Evolutionary conservation across 2,329 filamentous ascomycete species (phyloP).

Genomic region (Mycogone perniciosa): DNA sequence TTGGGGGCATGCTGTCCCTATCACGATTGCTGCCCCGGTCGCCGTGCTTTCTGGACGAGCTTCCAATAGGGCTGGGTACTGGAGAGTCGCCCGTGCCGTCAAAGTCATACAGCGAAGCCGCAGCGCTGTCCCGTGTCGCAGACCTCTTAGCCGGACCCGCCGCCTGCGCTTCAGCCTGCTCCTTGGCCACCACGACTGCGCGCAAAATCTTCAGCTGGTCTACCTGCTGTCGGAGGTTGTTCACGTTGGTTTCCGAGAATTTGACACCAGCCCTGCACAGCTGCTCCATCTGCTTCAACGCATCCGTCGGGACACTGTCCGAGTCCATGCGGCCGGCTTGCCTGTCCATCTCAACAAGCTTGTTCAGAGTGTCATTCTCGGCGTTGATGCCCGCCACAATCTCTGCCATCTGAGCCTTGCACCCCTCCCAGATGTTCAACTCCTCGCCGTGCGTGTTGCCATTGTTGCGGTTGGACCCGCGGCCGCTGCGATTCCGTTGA

Average conservation of each 20-base stretch:
- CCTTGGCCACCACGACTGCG: slow-evolving; percentile 38
- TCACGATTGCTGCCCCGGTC: slow-evolving; percentile 34
- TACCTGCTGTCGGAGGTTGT: slow-evolving; percentile 31
- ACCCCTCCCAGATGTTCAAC: slow-evolving; percentile 37
- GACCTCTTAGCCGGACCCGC: slow-evolving; percentile 26
- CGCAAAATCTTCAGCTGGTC: slow-evolving; percentile 38
- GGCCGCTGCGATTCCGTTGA: slow-evolving; percentile 39
- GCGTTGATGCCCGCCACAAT: slow-evolving; percentile 35
- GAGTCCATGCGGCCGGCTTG: slow-evolving; percentile 33
- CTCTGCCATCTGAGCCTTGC: slow-evolving; percentile 34
- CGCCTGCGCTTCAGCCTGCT: slow-evolving; percentile 30
- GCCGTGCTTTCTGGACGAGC: slow-evolving; percentile 30
- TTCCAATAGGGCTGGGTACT: slow-evolving; percentile 37
- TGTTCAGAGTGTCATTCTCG: slow-evolving; percentile 35
- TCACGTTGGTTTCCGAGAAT: slow-evolving; percentile 32
- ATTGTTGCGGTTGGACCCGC: slow-evolving; percentile 39
- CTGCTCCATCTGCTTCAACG: slow-evolving; percentile 39
- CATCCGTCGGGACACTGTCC: slow-evolving; percentile 31
- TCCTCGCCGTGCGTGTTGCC: slow-evolving; percentile 38
- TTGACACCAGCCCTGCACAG: slow-evolving; percentile 38
- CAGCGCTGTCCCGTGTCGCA: slow-evolving; percentile 17
- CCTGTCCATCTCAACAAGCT: slow-evolving; percentile 36
- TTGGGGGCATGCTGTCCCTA: slow-evolving; percentile 49
- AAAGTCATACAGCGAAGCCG: slow-evolving; percentile 38
- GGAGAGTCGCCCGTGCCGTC: slow-evolving; percentile 40